Evolutionary conservation across 805 yeast genomes (phyloP), one percentile per base, ranked within the genome.

Genomic region (Saccharomycopsis sp.): DNA sequence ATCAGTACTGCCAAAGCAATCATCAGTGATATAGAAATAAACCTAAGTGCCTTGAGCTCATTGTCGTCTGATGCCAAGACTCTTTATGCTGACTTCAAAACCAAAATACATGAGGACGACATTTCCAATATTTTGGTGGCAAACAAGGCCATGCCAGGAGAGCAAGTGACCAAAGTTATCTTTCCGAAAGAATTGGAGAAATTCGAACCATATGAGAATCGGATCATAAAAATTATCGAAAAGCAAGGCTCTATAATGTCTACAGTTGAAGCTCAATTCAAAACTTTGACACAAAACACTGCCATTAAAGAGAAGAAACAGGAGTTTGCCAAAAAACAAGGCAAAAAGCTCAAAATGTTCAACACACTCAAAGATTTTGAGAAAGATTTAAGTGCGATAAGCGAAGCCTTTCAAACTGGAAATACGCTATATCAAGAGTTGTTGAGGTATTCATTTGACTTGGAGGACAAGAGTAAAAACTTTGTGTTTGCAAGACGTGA

Each of bases 161-260:
- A 71, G 34, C 87, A 80, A 43, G 65, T 75, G 45, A 69, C 68
- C 48, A 63, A 69, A 7, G 59, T 47, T 4, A 55, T 81, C 10
- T 87, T 88, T 55, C 71, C 75, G 13, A 69, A 72, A 43, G 95
- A 86, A 56, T 62, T 89, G 48, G 72, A 68, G 37, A 89, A 89
- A 58, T 89, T 86, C 58, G 73, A 71, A 27, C 80, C 80, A 0
- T 76, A 74, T 48, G 75, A 75, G 38, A 67, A 70, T 2, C 72
- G 94, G 41, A 62, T 89, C 19, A 82, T 77, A 27, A 71, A 75
- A 1, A 72, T 88, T 8, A 67, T 80, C n/a, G 69, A 68, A 30
- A 75, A 75, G 39, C 95, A 88, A 57, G 67, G 68, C 18, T 59
- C 61, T 2, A 56, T 77, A 21, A 62, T 80, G 23, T 38, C 48